Conservation (phyloP, 805 yeast genomes). For the Pichia deserticola region DNA sequence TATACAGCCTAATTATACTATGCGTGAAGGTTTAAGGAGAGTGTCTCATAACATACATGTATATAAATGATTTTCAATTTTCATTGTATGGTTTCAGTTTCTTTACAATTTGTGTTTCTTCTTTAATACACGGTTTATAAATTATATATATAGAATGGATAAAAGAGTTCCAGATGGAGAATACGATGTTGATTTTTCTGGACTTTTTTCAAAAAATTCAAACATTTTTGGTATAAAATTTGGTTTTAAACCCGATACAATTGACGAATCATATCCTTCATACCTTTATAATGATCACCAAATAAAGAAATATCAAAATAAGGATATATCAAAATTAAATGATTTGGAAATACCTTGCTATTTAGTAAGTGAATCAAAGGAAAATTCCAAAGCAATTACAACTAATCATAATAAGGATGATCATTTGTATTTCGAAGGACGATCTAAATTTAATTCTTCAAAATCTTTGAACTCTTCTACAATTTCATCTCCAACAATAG, state of each 20-base stretch:
- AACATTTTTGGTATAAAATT: slow-evolving; percentile 28
- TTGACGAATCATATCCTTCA: slow-evolving; percentile 21
- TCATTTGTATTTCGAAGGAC: slow-evolving; percentile 27
- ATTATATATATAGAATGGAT: too few relatives aligned
- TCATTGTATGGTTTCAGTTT: too few relatives aligned
- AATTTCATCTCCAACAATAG: neutral
- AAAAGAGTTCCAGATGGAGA: slow-evolving; percentile 29
- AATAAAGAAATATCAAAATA: neutral
- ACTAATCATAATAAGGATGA: slow-evolving; percentile 7
- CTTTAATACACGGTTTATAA: too few relatives aligned
- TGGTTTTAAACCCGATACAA: slow-evolving; percentile 28
- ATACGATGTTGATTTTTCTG: slow-evolving; percentile 28
- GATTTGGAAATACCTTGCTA: neutral
- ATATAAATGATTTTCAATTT: too few relatives aligned
- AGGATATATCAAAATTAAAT: neutral
- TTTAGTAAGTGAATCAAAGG: slow-evolving; percentile 19
- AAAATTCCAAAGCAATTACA: slow-evolving; percentile 15
- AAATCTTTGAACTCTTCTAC: neutral
- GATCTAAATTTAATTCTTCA: neutral
- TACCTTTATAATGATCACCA: neutral
- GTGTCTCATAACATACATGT: too few relatives aligned
- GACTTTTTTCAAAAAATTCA: slow-evolving; percentile 14
- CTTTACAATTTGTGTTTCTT: too few relatives aligned
- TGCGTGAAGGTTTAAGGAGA: too few relatives aligned
- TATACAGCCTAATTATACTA: too few relatives aligned